phyloP scores from a whole-genome alignment of 129 eudicot species.

The Gnaphalium uliginosum region DNA sequence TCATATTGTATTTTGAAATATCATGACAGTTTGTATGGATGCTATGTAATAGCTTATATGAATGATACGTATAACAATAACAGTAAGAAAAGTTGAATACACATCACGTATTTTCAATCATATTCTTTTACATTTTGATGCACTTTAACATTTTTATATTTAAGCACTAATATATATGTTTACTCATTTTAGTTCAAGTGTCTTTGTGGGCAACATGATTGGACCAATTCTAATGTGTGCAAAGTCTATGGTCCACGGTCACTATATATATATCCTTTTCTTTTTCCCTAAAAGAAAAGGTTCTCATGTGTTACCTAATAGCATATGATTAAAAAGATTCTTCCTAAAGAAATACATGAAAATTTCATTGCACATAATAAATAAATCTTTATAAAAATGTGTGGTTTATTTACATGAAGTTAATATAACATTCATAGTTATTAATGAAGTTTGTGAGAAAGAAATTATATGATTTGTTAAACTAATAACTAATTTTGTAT shows the following conservation, averaged over 20 bases:
- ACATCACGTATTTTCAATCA: no score
- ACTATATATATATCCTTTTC: not conserved
- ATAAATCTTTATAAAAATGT: no score
- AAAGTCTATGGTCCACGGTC: conserved; percentile 36
- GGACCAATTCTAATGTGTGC: conserved; percentile 31
- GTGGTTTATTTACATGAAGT: not conserved
- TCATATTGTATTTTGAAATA: no score
- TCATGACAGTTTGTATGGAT: no score
- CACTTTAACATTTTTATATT: not conserved
- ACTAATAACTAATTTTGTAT: not conserved
- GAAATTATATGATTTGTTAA: not conserved
- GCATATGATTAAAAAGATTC: conserved; percentile 30
- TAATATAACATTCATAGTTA: not conserved
- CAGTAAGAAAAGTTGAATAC: no score
- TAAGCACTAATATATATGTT: no score
- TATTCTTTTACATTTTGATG: no score
- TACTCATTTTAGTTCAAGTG: conserved; percentile 12
- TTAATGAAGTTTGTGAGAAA: not conserved
- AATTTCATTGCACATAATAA: not conserved
- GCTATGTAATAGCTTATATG: no score
- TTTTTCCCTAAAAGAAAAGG: conserved; percentile 10
- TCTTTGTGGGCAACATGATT: conserved; percentile 28
- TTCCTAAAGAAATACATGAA: not conserved
- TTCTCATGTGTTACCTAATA: conserved; percentile 20
- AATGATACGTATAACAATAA: no score